Conservation (phyloP, 768 basidiomycete genomes). For the Mycena haematopus region DNA sequence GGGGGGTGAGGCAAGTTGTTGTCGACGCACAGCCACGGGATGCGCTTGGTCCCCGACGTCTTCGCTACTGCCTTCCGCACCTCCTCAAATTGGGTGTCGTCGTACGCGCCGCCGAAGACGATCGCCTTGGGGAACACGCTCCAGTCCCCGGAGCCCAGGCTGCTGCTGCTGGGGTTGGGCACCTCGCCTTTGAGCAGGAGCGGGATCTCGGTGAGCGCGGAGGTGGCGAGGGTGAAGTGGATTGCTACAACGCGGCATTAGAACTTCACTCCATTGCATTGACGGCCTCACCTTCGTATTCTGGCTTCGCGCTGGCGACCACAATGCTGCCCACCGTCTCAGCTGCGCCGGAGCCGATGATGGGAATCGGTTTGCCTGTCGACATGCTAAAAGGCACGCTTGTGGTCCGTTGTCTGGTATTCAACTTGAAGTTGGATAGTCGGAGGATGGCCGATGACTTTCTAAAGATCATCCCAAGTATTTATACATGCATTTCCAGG, state of each 20-base stretch:
- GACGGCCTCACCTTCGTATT: not conserved
- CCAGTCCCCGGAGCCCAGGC: not conserved
- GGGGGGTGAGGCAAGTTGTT: not conserved
- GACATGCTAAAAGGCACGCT: not conserved
- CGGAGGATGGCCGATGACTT: too few species aligned
- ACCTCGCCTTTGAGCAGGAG: constrained; percentile 3
- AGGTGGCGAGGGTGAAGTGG: not conserved
- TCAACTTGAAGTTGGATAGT: too few species aligned
- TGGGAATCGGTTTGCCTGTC: not conserved
- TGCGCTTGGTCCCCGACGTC: not conserved
- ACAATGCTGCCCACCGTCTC: not conserved
- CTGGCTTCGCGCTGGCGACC: not conserved
- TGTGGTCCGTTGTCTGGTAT: not conserved
- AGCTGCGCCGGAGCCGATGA: not conserved
- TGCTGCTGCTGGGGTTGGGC: constrained; percentile 1
- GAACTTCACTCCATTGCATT: not conserved
- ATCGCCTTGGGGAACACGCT: not conserved
- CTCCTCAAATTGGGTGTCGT: not conserved
- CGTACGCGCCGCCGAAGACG: not conserved
- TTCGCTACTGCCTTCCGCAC: not conserved
- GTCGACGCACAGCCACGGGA: not conserved
- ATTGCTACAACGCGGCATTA: not conserved
- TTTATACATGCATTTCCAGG: too few species aligned
- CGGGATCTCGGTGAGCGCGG: not conserved
- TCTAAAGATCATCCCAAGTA: too few species aligned